These are phyloP conservation scores for Chara braunii DNA, from an alignment of 139 green algal species.

Conservation along the genomic window DNA sequence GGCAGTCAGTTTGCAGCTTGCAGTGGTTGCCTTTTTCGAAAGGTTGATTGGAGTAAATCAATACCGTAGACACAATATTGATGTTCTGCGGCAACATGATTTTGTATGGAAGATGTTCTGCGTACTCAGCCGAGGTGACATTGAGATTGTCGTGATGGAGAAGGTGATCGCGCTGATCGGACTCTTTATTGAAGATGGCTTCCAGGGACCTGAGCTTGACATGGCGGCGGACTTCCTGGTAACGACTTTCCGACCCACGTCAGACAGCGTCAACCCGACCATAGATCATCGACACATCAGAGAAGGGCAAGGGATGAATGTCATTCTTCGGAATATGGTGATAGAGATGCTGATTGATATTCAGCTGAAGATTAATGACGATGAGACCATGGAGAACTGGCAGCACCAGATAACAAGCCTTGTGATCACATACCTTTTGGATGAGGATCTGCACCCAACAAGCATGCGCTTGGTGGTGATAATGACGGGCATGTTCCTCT, in stretches of 20 bases:
- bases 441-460: slow-evolving; percentile 26
- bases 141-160: slow-evolving; percentile 3
- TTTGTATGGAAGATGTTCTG: slow-evolving; percentile 16
- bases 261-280: no score
- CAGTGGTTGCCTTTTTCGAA: slow-evolving; percentile 16
- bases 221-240: slow-evolving; percentile 27
- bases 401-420: no score
- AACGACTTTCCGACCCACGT: slow-evolving; percentile 16
- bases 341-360: no score
- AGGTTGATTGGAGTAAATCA: background rate
- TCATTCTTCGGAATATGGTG: no score
- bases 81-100: slow-evolving; percentile 8
- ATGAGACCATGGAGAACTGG: no score
- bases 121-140: slow-evolving; percentile 1
- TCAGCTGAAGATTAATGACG: no score
- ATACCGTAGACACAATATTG: slow-evolving; percentile 32
- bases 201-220: slow-evolving; percentile 8
- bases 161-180: slow-evolving; percentile 2
- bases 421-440: slow-evolving; percentile 8
- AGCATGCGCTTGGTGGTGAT: slow-evolving; percentile 5
- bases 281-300: no score
- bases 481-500: background rate
- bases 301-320: no score
- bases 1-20: slow-evolving; percentile 18
- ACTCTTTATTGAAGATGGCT: slow-evolving; percentile 11